Evolutionary conservation across 805 yeast genomes (phyloP).

Genomic region (Scheffersomyces coipomensis): DNA sequence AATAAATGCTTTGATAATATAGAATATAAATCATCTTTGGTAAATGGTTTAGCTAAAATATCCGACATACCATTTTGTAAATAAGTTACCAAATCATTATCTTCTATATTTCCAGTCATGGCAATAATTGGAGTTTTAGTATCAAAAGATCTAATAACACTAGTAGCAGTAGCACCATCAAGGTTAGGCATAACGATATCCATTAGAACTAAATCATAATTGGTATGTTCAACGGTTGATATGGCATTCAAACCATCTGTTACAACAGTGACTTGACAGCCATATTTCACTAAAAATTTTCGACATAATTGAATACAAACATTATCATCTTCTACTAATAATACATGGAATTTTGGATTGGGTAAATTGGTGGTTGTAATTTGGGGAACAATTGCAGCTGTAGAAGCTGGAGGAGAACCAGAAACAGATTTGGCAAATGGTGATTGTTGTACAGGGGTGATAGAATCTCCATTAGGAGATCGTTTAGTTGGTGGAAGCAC

Average conservation of each 20-base stretch:
- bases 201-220: constrained; percentile 78
- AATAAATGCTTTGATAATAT: constrained; percentile 74
- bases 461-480: not conserved
- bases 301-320: constrained; percentile 82
- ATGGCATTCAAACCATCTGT: constrained; percentile 92
- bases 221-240: constrained; percentile 63
- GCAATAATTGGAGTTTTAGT: constrained; percentile 87
- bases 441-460: not conserved
- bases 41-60: constrained; percentile 90
- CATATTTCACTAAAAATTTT: constrained; percentile 80
- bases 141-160: constrained; percentile 82
- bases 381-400: constrained; percentile 5
- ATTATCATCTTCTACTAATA: constrained; percentile 77
- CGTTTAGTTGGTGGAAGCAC: not conserved
- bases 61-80: constrained; percentile 89
- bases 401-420: not conserved
- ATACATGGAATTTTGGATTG: constrained; percentile 61
- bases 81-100: constrained; percentile 76
- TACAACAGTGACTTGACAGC: constrained; percentile 89
- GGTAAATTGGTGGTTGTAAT: constrained; percentile 22
- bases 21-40: constrained; percentile 77
- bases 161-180: constrained; percentile 89
- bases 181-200: constrained; percentile 88
- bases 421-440: not conserved
- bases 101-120: constrained; percentile 88